Evolutionary conservation across 2,329 filamentous ascomycete genomes (phyloP), one percentile per base, ranked within the genome.

Genomic region (Aspergillus hortae): DNA sequence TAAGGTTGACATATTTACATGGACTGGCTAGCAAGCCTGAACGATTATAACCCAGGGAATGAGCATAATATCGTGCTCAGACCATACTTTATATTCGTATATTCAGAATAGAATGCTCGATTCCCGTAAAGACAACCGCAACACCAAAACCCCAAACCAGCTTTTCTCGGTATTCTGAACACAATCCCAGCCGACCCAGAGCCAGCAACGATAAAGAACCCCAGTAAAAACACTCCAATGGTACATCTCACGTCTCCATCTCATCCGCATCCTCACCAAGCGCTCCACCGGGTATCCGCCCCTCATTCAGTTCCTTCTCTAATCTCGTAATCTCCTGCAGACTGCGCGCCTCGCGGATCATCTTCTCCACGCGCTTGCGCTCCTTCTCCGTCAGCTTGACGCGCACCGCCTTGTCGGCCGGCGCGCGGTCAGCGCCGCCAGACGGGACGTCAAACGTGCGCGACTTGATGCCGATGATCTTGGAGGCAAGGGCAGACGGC

Each of bases 301-400:
- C 94, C 71, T 97, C 92, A 56, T 89, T 89, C 59, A 97, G 75
- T 72, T 94, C 90, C 77, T 92, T 95, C 77, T 99, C 94, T 67
- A 99, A 71, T 60, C 84, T 81, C 52, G 90, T 87, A 67, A 99
- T 95, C 75, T 97, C 94, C 61, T 91, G 87, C 65, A 99, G 71
- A 66, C 88, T 95, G 70, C 87, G 91, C 5, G 94, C 92, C 65
- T 89, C 90, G 72, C 85, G 85, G 71, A 99, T 95, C 75, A 92
- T 80, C 65, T 90, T 87, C 74, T 95, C 86, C 55, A 97, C 83
- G 58, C 84, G 83, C 78, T 87, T 88, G 77, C 87, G 88, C 80
- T 99, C 94, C 67, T 86, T 86, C 35, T 92, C 90, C 4, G 92
- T 96, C 61, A 96, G 78, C 74, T 92, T 89, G 62, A 92, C 87